Conservation (phyloP, 331 rosid species). For the Rosa hybrid region DNA sequence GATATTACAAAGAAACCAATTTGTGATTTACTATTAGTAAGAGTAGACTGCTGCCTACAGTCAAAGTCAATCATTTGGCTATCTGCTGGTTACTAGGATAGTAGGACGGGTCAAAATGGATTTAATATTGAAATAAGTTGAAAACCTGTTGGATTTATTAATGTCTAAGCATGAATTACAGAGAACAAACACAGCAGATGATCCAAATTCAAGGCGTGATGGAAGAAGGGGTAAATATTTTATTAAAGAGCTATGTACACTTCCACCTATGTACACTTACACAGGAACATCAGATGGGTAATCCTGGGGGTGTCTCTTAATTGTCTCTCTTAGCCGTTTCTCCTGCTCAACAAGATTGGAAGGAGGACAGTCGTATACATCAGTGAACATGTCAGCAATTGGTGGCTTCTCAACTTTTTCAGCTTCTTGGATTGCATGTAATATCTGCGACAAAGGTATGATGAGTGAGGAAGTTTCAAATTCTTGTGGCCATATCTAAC, state of each 20-base stretch:
- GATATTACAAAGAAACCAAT: not conserved
- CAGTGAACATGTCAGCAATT: slow-evolving; percentile 62
- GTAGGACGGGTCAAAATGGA: not conserved
- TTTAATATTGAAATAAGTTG: not conserved
- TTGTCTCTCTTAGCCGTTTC: slow-evolving; percentile 55
- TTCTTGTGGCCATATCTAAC: not conserved
- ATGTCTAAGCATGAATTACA: not conserved
- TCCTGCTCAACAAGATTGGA: slow-evolving; percentile 80
- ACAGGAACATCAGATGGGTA: slow-evolving; percentile 64
- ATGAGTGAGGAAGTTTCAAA: slow-evolving; percentile 9
- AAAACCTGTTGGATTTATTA: not conserved
- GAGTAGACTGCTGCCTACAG: not conserved
- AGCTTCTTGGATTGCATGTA: slow-evolving; percentile 83
- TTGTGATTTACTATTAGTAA: not conserved
- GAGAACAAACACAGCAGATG: not conserved
- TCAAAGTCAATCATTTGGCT: not conserved
- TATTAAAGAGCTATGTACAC: not conserved
- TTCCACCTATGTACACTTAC: slow-evolving; percentile 25
- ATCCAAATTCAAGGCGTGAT: not conserved
- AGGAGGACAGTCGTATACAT: slow-evolving; percentile 76
- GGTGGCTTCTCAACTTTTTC: slow-evolving; percentile 80
- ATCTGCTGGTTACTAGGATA: not conserved
- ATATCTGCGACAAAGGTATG: slow-evolving; percentile 49
- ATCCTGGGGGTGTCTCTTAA: slow-evolving; percentile 53
- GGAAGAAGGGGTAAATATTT: not conserved